phyloP scores from a whole-genome alignment of 2,329 filamentous ascomycete genomes.

The Ophiostoma sp. region DNA sequence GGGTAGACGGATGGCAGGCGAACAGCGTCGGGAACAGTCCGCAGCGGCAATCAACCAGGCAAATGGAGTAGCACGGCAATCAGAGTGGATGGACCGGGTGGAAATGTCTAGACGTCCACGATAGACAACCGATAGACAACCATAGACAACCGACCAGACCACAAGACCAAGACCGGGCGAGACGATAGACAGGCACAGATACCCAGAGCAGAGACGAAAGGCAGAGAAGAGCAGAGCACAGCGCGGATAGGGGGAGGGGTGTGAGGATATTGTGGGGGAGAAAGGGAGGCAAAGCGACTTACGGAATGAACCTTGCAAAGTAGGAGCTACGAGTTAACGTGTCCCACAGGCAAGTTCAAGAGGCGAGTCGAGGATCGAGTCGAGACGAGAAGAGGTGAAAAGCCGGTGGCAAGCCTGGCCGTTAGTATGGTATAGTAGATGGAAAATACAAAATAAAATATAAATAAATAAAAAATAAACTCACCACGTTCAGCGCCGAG shows the following conservation, averaged over 20 bases:
- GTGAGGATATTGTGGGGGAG: slow-evolving; percentile 20
- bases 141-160: too few species aligned
- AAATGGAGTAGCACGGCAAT: not conserved
- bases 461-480: not conserved
- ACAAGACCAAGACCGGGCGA: not conserved
- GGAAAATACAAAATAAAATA: not conserved
- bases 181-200: not conserved
- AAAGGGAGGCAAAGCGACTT: slow-evolving; percentile 31
- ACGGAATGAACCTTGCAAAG: slow-evolving; percentile 30
- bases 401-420: slow-evolving; percentile 40
- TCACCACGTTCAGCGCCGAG: slow-evolving; percentile 15
- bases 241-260: not conserved
- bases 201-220: not conserved
- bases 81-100: not conserved
- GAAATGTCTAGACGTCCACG: not conserved
- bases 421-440: slow-evolving; percentile 28
- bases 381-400: slow-evolving; percentile 37
- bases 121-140: not conserved
- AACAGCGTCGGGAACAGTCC: not conserved
- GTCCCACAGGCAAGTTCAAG: slow-evolving; percentile 45
- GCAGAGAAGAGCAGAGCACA: not conserved
- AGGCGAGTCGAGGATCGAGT: slow-evolving; percentile 30
- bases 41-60: not conserved
- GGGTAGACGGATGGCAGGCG: not conserved
- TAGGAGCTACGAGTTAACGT: slow-evolving; percentile 62